A percentile compares a stretch with the other conserved stretches of the same genome.
Evolutionary conservation across 768 basidiomycete genomes (phyloP).

Genomic region (Hortiboletus flavorubellus): DNA sequence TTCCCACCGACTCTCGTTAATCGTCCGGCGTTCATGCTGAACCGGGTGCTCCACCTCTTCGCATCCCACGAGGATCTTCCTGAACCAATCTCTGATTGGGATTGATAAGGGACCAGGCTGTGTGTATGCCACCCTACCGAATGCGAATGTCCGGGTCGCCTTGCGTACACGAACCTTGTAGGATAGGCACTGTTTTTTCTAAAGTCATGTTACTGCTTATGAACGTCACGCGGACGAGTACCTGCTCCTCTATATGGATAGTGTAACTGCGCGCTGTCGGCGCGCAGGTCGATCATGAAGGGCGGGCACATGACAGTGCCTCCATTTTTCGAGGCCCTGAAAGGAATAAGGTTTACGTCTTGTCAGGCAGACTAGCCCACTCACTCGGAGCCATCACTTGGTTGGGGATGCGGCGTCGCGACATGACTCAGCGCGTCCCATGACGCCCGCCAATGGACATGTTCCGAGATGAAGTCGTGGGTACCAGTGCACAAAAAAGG

Average conservation of each 20-base stretch:
- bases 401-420: neutral
- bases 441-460: neutral
- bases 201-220: neutral
- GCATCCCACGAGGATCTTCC: slow-evolving; percentile 1
- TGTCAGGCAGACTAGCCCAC: neutral
- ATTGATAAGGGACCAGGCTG: neutral
- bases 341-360: neutral
- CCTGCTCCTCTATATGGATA: neutral
- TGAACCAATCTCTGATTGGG: neutral
- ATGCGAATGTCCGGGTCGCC: neutral
- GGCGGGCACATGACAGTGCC: slow-evolving; percentile 2
- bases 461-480: slow-evolving; percentile 7
- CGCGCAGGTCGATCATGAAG: slow-evolving; percentile 25
- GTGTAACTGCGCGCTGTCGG: neutral
- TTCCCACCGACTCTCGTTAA: neutral
- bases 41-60: slow-evolving; percentile 2
- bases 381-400: slow-evolving; percentile 9
- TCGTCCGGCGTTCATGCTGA: neutral
- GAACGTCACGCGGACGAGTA: neutral
- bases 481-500: too few species aligned
- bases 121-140: neutral
- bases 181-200: neutral
- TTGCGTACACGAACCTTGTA: neutral
- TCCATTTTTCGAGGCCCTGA: slow-evolving; percentile 19
- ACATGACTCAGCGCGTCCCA: neutral